Base-by-base conservation (phyloP, 192 early-diverging fungal genomes). In the Mortierella antarctica region DNA sequence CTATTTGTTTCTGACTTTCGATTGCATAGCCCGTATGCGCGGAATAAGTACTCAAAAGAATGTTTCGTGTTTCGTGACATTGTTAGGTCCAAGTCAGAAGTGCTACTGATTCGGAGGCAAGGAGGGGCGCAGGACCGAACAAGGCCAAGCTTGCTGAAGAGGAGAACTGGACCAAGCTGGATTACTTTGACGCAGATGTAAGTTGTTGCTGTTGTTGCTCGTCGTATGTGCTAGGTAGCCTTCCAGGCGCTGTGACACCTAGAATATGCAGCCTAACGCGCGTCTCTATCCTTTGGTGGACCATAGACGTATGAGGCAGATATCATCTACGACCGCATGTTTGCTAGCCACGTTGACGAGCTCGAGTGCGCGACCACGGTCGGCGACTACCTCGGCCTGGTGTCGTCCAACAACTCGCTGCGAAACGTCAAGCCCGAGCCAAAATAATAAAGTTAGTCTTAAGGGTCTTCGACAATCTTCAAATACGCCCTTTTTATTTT, bases 131-230 rank as follows among this genome's bases (percentile, higher is more conserved):
- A 47, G 92, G 88, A 83, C 79, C 92, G 18, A 83, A 86, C 83
- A 79, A 87, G 73, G 83, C 86, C 65, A 74, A 87, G n/a, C 74
- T 86, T 68, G 85, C 85, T 15, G 90, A 94, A 42, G 92, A 94
- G 57, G 94, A 95, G 71, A 85, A 79, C 39, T 95, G 94, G 94
- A 86, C 88, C 49, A 84, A 85, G 41, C 76, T 95, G 41, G 73
- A 85, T 8, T 93, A 92, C 66, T 92, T 82, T 85, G 88, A 91
- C 73, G 71, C 70, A 45, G 66, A 84, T 31, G 89, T 91, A 86
- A 80, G 84, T 58, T 53, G 31, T 47, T 18, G 11, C 14, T 17
- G 11, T 55, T 31, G 15, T 23, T 70, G 17, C 18, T 46, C 15
- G 41, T 21, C 50, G 13, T 17, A 15, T 13, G 5, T 57, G 15